phyloP scores from a whole-genome alignment of 441 rosid species.

The Populus hybrid region DNA sequence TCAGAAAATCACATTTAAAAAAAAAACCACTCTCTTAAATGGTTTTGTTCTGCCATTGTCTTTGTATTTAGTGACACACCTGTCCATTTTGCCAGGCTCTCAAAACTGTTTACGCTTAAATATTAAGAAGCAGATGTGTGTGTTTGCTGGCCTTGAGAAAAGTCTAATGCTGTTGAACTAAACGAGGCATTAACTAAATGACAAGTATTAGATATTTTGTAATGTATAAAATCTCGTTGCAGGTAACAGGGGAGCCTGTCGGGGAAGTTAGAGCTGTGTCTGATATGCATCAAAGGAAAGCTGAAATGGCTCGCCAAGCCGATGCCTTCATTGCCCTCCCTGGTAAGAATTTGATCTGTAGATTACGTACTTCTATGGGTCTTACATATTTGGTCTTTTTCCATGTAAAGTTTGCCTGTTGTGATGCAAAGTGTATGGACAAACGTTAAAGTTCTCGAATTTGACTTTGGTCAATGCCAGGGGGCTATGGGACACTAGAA shows the following conservation, averaged over 20 bases:
- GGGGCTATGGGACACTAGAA: slow-evolving; percentile 96
- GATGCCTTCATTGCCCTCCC: slow-evolving; percentile 38
- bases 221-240: slow-evolving; percentile 16
- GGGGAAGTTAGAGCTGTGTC: slow-evolving; percentile 98
- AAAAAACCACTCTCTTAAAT: too few relatives aligned
- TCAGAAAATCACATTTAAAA: too few relatives aligned
- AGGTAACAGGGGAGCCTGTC: slow-evolving; percentile 90
- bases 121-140: not conserved
- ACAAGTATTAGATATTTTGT: not conserved
- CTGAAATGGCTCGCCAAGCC: slow-evolving; percentile 85
- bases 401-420: not conserved
- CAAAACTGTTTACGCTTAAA: too few relatives aligned
- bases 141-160: not conserved
- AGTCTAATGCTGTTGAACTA: not conserved
- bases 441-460: not conserved
- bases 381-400: not conserved
- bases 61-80: not conserved
- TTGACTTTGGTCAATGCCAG: slow-evolving; percentile 31
- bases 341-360: slow-evolving; percentile 35
- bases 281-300: slow-evolving; percentile 96
- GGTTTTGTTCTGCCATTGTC: too few relatives aligned
- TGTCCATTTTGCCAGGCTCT: not conserved
- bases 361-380: not conserved
- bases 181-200: not conserved
- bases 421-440: not conserved